Evolutionary conservation across 2,329 filamentous ascomycete genomes (phyloP).

Genomic region (Didymella lethalis): DNA sequence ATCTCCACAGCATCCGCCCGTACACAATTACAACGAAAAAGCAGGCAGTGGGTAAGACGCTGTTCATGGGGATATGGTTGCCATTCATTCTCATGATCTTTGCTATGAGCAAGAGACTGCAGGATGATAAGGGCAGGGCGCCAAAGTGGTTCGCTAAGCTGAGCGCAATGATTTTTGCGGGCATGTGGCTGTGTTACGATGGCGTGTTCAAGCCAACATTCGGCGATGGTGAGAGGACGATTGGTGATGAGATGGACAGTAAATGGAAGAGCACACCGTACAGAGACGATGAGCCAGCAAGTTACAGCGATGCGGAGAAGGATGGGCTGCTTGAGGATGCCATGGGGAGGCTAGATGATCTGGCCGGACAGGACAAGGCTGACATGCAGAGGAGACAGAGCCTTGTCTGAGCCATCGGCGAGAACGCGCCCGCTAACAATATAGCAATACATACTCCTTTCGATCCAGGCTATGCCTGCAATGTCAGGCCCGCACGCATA

Average conservation of each 20-base stretch:
- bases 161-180: conserved; percentile 62
- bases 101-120: conserved; percentile 58
- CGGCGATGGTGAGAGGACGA: conserved; percentile 82
- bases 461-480: too few relatives aligned
- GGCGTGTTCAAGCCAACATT: conserved; percentile 70
- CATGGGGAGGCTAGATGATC: conserved; percentile 11
- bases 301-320: conserved; percentile 21
- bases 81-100: conserved; percentile 66
- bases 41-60: conserved; percentile 70
- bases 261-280: background rate
- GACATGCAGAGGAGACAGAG: background rate
- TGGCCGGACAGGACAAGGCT: conserved; percentile 8
- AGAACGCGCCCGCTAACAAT: too few relatives aligned
- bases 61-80: conserved; percentile 69
- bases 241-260: conserved; percentile 31
- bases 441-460: too few relatives aligned
- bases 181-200: conserved; percentile 73
- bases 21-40: conserved; percentile 73
- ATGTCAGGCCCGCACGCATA: too few relatives aligned
- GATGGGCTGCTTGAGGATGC: conserved; percentile 24
- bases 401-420: conserved; percentile 2
- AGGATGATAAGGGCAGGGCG: conserved; percentile 70
- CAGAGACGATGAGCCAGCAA: conserved; percentile 4
- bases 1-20: conserved; percentile 72
- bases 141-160: conserved; percentile 71